A percentile compares a stretch with the other conserved stretches of the same genome.
Conservation (phyloP, 2,329 filamentous ascomycete genomes). For the Macrophomina phaseolina region DNA sequence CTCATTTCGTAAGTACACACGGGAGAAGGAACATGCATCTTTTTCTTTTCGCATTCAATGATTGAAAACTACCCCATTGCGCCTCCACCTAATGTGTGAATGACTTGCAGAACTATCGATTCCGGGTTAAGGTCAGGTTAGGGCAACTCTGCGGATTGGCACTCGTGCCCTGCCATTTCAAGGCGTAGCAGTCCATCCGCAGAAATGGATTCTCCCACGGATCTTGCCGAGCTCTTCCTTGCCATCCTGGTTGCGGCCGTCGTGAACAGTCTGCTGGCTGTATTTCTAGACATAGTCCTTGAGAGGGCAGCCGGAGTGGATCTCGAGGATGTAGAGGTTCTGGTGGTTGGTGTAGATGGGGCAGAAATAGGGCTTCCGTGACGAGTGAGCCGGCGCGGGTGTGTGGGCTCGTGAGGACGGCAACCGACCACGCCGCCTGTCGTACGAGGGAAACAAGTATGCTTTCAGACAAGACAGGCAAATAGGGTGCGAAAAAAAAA, state of each 20-base stretch:
- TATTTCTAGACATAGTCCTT: background rate
- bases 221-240: background rate
- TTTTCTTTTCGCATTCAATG: too few species aligned
- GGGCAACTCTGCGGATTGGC: too few species aligned
- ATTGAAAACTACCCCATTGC: too few species aligned
- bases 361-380: background rate
- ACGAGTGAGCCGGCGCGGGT: background rate
- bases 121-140: too few species aligned
- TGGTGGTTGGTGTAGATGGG: background rate
- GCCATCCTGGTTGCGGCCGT: background rate
- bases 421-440: too few species aligned
- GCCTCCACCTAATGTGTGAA: too few species aligned
- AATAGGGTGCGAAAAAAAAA: too few species aligned
- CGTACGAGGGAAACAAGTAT: too few species aligned
- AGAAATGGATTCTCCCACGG: background rate
- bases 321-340: background rate
- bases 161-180: background rate
- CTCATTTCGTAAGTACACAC: too few species aligned
- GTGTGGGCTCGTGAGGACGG: background rate
- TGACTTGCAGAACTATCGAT: too few species aligned
- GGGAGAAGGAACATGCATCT: too few species aligned
- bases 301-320: background rate
- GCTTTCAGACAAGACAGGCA: too few species aligned
- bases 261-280: background rate
- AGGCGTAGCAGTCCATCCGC: background rate